Conservation (phyloP, 208 protist species). For the Crithidia acanthocephali region DNA sequence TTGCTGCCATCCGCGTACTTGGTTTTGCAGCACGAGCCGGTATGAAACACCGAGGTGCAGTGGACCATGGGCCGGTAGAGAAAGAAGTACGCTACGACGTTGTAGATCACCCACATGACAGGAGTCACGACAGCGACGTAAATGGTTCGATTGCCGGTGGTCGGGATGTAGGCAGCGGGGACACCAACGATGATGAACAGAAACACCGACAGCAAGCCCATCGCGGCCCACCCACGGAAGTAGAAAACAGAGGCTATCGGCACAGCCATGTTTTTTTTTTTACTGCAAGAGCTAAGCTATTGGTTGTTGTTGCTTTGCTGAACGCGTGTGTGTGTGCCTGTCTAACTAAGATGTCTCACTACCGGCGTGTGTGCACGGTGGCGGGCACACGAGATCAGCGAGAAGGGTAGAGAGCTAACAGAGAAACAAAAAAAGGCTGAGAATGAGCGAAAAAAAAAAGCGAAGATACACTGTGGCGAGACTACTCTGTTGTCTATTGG, state of each 20-base stretch:
- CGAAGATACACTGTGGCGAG: no score
- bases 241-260: constrained; percentile 12
- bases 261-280: neutral
- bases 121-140: constrained; percentile 59
- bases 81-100: constrained; percentile 54
- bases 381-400: no score
- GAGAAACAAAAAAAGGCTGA: no score
- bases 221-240: constrained; percentile 58
- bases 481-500: no score
- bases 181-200: constrained; percentile 61
- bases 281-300: neutral
- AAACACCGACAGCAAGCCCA: constrained; percentile 50
- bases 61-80: constrained; percentile 56
- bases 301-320: neutral
- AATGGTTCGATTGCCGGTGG: constrained; percentile 38
- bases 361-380: no score
- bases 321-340: no score
- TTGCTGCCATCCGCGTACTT: constrained; percentile 18
- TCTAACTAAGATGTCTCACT: no score
- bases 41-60: constrained; percentile 39
- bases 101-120: constrained; percentile 52
- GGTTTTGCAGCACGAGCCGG: constrained; percentile 34
- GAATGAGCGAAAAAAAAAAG: no score
- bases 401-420: no score
- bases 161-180: constrained; percentile 53